These are phyloP conservation scores for Sungouiozyma ichnusensis DNA, from an alignment of 805 yeast genomes.

Conservation along the genomic window DNA sequence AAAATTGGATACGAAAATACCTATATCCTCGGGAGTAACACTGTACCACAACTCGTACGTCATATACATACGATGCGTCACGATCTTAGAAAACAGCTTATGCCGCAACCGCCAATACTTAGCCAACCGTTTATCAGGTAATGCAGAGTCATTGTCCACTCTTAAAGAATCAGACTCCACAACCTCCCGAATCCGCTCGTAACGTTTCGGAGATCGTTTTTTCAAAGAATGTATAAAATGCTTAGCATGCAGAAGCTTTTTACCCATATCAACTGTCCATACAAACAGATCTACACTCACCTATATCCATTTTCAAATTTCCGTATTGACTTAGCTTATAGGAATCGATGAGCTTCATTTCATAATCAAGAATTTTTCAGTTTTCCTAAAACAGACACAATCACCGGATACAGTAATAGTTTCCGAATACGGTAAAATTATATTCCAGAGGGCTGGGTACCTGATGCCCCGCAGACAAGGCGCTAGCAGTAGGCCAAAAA, in stretches of 20 bases:
- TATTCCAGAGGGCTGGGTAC: background rate
- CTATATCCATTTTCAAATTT: no score
- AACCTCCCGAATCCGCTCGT: conserved; percentile 6
- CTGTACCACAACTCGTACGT: conserved; percentile 75
- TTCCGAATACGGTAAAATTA: background rate
- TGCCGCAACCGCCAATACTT: conserved; percentile 60
- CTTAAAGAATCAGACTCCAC: conserved; percentile 9
- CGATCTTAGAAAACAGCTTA: conserved; percentile 48
- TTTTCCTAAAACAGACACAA: background rate
- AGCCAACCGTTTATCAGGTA: conserved; percentile 11
- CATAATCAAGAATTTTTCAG: background rate
- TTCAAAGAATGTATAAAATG: conserved; percentile 6
- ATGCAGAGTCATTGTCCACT: conserved; percentile 11
- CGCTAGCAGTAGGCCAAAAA: background rate
- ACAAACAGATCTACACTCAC: no score
- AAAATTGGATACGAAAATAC: conserved; percentile 47
- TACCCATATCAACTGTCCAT: conserved; percentile 6
- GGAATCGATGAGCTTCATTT: conserved; percentile 4
- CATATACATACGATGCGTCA: conserved; percentile 52
- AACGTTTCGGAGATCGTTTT: conserved; percentile 8
- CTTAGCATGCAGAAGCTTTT: conserved; percentile 8
- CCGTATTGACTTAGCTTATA: no score
- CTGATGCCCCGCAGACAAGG: background rate
- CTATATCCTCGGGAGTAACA: conserved; percentile 75
- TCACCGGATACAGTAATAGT: background rate